Percentiles rank a stretch among this genome's conserved stretches.
These are phyloP conservation scores for Clavulina sp. DNA, from an alignment of 768 basidiomycete species.

Conservation along the genomic window DNA sequence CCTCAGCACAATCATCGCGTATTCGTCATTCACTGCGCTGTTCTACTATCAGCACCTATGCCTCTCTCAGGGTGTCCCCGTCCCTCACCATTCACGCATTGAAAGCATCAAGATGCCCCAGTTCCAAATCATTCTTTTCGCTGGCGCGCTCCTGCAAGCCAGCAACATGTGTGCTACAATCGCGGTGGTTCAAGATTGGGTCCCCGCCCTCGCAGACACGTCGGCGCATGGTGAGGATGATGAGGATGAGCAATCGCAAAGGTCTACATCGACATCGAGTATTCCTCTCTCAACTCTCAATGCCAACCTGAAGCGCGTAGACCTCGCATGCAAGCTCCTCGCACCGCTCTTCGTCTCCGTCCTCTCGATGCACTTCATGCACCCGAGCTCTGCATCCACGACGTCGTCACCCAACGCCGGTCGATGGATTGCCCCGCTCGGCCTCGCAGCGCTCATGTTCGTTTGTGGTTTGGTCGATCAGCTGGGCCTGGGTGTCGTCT, in stretches of 20 bases:
- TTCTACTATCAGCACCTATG: no score
- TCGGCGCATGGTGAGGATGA: no score
- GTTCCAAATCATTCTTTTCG: conserved; percentile 19
- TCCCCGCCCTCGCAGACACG: conserved; percentile 24
- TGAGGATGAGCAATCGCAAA: no score
- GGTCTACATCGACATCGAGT: no score
- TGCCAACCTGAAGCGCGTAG: conserved; percentile 23
- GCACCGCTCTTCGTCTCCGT: conserved; percentile 35
- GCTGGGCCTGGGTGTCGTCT: conserved; percentile 24
- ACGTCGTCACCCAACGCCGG: no score
- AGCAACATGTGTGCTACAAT: conserved; percentile 28
- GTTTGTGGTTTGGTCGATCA: background rate
- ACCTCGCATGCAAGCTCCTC: conserved; percentile 32
- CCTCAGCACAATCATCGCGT: conserved; percentile 18
- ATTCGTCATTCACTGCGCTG: conserved; percentile 20
- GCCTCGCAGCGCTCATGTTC: background rate
- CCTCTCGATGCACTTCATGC: conserved; percentile 23
- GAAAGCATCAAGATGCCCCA: conserved; percentile 24
- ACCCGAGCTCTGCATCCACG: conserved; percentile 18
- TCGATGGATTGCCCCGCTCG: no score
- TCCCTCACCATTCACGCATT: no score
- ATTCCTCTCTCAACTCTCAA: conserved; percentile 30
- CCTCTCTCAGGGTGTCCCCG: no score
- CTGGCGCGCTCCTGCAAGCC: conserved; percentile 23
- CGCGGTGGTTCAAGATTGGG: conserved; percentile 36